Evolutionary conservation across 2,329 filamentous ascomycete species (phyloP).

Genomic region (Plectosphaerella sp.): DNA sequence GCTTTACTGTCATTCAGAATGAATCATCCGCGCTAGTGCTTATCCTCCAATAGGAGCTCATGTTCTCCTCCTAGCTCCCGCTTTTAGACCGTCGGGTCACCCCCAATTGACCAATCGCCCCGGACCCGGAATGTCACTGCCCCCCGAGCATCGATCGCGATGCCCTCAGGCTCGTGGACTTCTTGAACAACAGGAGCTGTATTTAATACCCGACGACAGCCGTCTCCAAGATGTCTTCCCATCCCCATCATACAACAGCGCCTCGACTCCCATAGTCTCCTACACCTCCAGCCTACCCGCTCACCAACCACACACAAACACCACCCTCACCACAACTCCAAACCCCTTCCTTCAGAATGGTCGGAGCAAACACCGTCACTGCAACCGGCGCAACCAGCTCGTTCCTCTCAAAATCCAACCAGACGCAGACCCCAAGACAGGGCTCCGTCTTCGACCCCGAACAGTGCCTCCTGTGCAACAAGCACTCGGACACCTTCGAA

Average conservation of each 20-base stretch:
- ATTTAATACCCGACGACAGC: no score
- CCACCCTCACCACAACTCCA: neutral
- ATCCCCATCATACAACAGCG: neutral
- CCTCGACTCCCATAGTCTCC: neutral
- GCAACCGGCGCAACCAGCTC: neutral
- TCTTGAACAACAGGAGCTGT: neutral
- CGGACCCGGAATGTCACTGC: neutral
- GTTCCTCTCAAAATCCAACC: neutral
- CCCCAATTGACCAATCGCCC: neutral
- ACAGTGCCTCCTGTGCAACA: conserved; percentile 39
- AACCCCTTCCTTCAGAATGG: neutral
- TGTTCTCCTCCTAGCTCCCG: neutral
- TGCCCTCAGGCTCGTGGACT: neutral
- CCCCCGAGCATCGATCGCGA: neutral
- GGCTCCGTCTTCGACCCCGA: conserved; percentile 16
- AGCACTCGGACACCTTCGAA: conserved; percentile 21
- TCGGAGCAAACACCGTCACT: neutral
- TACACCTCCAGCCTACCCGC: neutral
- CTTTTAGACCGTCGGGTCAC: neutral
- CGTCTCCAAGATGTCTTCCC: no score
- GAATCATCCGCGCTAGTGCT: neutral
- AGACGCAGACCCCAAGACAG: neutral
- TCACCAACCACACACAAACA: neutral
- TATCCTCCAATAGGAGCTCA: neutral
- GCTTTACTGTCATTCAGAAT: neutral